Evolutionary conservation across 805 yeast genomes (phyloP), one percentile per base, ranked within the genome.

Genomic region (Suhomyces tanzawaensis): DNA sequence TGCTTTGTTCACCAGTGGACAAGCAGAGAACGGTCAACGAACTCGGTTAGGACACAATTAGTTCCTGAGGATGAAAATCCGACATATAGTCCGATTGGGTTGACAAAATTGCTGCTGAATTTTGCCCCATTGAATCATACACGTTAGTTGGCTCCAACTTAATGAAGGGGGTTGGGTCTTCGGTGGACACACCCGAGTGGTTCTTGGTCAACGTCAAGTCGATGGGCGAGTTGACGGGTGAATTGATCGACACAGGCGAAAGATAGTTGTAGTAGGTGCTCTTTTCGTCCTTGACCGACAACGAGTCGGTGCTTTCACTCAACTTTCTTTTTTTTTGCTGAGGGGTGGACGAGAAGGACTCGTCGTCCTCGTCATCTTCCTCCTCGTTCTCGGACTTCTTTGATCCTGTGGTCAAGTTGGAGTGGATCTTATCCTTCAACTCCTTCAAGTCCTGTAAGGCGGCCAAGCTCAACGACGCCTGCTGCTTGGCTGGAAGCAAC

Each of bases 51-150:
- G 35, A 26, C n/a, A 35, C 8, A 22, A 29, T 14, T 25, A 30
- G n/a, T 24, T 27, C 31, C 14, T 25, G 13, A 12, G 23, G 29
- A 16, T 14, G 22, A 11, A 21, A 21, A 17, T 25, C 36, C 23
- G 15, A 7, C 17, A 11, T n/a, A 9, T 14, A 25, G 26, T 26
- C 26, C n/a, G 18, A 9, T 16, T 27, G 24, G 41, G 48, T 48
- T 41, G 44, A 57, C 69, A 63, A 64, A 67, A 66, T 66, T 60
- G 53, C 72, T 67, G 61, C 72, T 57, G 72, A 66, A 66, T 66
- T 65, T 64, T 67, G 72, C 71, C 59, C 71, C 68, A 66, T 51
- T 40, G 44, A 51, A 55, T 62, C 69, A 52, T 35, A 27, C 38
- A 17, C 19, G 38, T 15, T 35, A 28, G 13, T 12, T 13, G 29